Evolutionary conservation across 371 early-diverging fungal genomes (phyloP).

Genomic region (Rhizopus arrhizus): DNA sequence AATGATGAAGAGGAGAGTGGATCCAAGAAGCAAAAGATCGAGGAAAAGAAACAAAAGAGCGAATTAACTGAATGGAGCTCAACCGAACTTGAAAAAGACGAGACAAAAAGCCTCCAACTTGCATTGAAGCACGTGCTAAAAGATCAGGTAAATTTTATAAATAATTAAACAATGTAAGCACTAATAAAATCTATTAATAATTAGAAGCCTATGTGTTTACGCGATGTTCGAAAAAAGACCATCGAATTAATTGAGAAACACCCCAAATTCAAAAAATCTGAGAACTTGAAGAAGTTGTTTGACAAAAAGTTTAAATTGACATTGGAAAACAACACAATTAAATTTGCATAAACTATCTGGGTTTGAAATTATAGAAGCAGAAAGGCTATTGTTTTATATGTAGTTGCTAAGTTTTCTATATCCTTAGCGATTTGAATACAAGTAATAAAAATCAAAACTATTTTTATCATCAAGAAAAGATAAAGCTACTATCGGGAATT

Average conservation of each 20-base stretch:
- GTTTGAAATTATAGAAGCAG: not conserved
- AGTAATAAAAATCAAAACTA: no score
- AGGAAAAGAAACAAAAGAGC: conserved; percentile 25
- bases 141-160: conserved; percentile 19
- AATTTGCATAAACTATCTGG: conserved; percentile 19
- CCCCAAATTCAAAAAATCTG: conserved; percentile 30
- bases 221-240: conserved; percentile 42
- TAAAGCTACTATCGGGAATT: no score
- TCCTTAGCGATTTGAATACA: no score
- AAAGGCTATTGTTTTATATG: no score
- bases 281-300: conserved; percentile 31
- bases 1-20: conserved; percentile 27
- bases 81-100: conserved; percentile 32
- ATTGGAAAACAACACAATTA: conserved; percentile 20
- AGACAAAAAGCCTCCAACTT: conserved; percentile 26
- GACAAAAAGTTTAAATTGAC: conserved; percentile 26
- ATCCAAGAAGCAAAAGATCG: conserved; percentile 36
- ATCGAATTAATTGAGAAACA: conserved; percentile 38
- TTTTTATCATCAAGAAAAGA: no score
- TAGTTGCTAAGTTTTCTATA: no score
- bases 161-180: not conserved
- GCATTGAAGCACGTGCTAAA: conserved; percentile 41
- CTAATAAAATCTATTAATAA: not conserved
- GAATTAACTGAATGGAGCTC: conserved; percentile 29
- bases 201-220: conserved; percentile 32